phyloP scores from a whole-genome alignment of 768 basidiomycete genomes.

The Lyophyllum decastes region DNA sequence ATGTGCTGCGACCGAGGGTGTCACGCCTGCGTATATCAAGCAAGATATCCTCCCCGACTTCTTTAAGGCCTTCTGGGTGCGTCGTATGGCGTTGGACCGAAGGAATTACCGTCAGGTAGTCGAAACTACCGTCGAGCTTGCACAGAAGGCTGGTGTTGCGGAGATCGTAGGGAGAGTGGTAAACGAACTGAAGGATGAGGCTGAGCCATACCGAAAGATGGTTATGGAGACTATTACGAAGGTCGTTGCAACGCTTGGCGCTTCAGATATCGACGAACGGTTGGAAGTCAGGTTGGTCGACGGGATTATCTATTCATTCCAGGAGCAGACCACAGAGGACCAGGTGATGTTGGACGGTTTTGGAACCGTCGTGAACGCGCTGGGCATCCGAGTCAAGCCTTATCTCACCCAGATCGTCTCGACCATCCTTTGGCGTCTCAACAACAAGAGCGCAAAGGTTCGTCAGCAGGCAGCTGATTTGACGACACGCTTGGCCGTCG shows the following conservation, averaged over 20 bases:
- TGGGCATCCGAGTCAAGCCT: constrained; percentile 95
- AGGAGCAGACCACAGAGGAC: constrained; percentile 98
- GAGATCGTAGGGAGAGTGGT: constrained; percentile 91
- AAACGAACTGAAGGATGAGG: constrained; percentile 90
- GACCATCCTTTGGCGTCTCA: constrained; percentile 97
- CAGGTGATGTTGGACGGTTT: constrained; percentile 99
- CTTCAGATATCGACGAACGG: constrained; percentile 97
- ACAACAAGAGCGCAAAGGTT: constrained; percentile 99
- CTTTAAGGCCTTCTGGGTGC: constrained; percentile 99
- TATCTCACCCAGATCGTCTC: constrained; percentile 99
- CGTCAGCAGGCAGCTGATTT: constrained; percentile 99
- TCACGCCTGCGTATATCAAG: constrained; percentile 93
- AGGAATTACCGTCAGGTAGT: constrained; percentile 97
- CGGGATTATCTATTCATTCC: constrained; percentile 99
- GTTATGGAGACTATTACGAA: constrained; percentile 99
- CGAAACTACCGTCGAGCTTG: constrained; percentile 97
- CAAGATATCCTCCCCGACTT: constrained; percentile 98
- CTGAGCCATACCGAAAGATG: constrained; percentile 96
- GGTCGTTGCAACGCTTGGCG: constrained; percentile 89
- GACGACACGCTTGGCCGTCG: constrained; percentile 91
- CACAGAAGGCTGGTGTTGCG: constrained; percentile 94
- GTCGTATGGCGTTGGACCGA: constrained; percentile 95
- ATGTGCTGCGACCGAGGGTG: constrained; percentile 97
- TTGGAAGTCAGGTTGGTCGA: constrained; percentile 94
- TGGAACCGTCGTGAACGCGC: constrained; percentile 94